Base-by-base conservation (phyloP, 1,284 basidiomycete genomes). In the Laetiporus sulphureus region DNA sequence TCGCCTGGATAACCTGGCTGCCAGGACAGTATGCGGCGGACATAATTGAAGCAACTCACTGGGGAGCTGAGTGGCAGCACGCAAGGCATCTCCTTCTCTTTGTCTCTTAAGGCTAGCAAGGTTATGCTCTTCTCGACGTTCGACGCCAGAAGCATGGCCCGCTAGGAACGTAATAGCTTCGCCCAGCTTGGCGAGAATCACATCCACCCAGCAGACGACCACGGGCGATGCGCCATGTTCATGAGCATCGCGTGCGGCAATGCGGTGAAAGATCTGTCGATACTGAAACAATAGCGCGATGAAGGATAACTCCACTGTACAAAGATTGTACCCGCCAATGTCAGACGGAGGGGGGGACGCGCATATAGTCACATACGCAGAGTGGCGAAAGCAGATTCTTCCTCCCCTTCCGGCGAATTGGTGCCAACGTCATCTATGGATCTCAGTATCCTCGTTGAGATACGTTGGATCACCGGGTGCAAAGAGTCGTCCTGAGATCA, bases 1-100 rank as follows among this genome's bases (percentile, higher is more conserved):
- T 59, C 63, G 32, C 71, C 83, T 83, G 47, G 12, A 25, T 8
- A 38, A 36, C 32, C 11, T 27, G 7, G 25, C 7, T 8, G 7
- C 8, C 25, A 7, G 25, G 8, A 27, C 13, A 27, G 8, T 27
- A n/a, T 27, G 25, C 25, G 13, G 25, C 7, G 25, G 25, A 27
- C 8, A 27, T 7, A 27, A 27, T 25, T 19, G 4, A 25, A 22
- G 52, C n/a, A n/a, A n/a, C 61, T 47, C 57, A 82, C 85, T 68
- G 42, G 85, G 83, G 13, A 88, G 58, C 49, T 86, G 83, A 15
- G 71, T 62, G 2, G 78, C 75, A 32, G 79, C 79, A 31, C 67
- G 67, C 22, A 84, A 54, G 40, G 59, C 61, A 43, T 77, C 72
- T 15, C 74, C 68, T 25, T 73, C 67, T 41, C 64, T 65, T 36